Conservation (phyloP, 441 rosid genomes). For the Corymbia citriodora region DNA sequence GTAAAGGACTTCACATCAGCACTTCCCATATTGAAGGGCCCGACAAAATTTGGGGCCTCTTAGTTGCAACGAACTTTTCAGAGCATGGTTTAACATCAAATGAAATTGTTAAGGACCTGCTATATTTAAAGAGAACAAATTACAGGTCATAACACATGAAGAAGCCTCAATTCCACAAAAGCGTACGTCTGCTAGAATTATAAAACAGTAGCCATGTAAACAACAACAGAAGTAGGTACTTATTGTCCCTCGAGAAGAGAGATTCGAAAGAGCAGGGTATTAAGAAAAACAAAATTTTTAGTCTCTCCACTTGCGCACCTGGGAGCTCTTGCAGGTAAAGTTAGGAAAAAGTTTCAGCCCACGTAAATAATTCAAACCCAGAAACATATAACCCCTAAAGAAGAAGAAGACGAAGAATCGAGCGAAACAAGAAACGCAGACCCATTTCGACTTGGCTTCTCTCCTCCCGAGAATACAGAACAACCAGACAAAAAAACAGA, state of each 20-base stretch:
- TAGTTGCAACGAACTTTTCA: background rate
- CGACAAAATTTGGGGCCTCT: background rate
- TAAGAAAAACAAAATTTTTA: background rate
- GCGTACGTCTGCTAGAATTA: background rate
- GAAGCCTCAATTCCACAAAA: background rate
- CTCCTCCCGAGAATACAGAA: background rate
- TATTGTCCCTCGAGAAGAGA: background rate
- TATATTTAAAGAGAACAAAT: background rate
- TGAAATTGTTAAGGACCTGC: background rate
- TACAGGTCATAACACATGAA: background rate
- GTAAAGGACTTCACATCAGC: background rate
- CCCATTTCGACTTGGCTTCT: background rate
- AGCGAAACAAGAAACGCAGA: background rate
- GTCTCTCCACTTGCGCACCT: background rate
- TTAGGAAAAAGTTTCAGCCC: background rate
- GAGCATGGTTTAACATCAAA: background rate
- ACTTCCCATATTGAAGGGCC: background rate
- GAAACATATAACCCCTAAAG: background rate
- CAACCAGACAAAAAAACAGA: background rate
- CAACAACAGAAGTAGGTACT: background rate
- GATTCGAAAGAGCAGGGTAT: background rate
- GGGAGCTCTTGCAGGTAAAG: background rate
- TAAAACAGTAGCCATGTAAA: background rate
- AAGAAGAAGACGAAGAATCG: background rate
- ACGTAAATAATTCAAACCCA: background rate